A percentile compares a stretch with the other conserved stretches of the same genome.
phyloP scores from a whole-genome alignment of 768 basidiomycete species.

The Xanthoconium purpureum region DNA sequence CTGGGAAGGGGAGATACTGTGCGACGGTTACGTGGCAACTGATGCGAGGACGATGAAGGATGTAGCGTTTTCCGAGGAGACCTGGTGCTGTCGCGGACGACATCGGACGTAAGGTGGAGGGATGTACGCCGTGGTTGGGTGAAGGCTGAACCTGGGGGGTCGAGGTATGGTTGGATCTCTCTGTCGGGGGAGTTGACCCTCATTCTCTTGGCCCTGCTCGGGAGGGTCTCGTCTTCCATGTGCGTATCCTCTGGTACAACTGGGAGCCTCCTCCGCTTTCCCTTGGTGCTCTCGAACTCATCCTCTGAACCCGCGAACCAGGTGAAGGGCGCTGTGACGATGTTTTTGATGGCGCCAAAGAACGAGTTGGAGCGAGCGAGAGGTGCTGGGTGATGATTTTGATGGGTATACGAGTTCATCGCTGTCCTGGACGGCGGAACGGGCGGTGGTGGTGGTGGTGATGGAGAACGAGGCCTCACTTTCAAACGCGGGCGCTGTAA shows the following conservation, averaged over 20 bases:
- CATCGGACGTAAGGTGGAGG: conserved; percentile 18
- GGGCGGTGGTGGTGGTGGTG: conserved; percentile 16
- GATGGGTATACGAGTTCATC: conserved; percentile 32
- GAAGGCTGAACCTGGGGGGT: conserved; percentile 51
- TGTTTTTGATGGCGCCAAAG: conserved; percentile 59
- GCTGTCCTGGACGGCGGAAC: conserved; percentile 17
- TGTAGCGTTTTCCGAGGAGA: conserved; percentile 32
- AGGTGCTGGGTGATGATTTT: conserved; percentile 29
- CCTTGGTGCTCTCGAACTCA: conserved; percentile 47
- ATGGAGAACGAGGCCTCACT: conserved; percentile 21
- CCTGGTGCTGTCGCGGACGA: conserved; percentile 22
- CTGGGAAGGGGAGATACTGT: conserved; percentile 43
- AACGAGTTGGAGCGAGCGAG: conserved; percentile 57
- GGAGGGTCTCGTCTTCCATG: conserved; percentile 34
- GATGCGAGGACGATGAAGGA: conserved; percentile 31
- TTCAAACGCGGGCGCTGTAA: conserved; percentile 9
- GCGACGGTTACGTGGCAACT: conserved; percentile 35
- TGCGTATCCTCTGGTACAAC: conserved; percentile 21
- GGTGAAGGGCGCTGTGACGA: conserved; percentile 59
- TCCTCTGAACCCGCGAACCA: conserved; percentile 53
- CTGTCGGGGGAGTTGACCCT: conserved; percentile 49
- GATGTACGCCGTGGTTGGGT: conserved; percentile 21
- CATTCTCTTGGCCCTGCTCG: conserved; percentile 47
- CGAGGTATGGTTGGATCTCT: conserved; percentile 45
- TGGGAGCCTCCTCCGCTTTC: conserved; percentile 53